Conservation (phyloP, 768 basidiomycete genomes). For the Ramaria sp. region DNA sequence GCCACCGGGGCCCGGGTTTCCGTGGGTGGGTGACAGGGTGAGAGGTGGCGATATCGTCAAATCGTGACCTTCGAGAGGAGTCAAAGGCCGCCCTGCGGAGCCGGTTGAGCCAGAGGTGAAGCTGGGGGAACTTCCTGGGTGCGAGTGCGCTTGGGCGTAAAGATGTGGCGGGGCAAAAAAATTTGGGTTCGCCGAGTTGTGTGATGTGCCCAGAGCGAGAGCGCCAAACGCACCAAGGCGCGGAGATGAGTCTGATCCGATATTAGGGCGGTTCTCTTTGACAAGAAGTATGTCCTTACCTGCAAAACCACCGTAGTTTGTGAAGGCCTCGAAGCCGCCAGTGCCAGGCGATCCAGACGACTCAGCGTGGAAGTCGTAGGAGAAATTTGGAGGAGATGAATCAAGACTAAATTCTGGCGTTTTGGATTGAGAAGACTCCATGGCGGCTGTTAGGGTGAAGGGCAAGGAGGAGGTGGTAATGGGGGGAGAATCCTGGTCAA, state of each 20-base stretch:
- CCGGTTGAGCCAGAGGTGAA: no score
- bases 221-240: constrained; percentile 11
- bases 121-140: no score
- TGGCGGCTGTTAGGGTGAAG: constrained; percentile 3
- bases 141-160: no score
- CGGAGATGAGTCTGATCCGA: constrained; percentile 22
- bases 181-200: no score
- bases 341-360: constrained; percentile 9
- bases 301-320: constrained; percentile 9
- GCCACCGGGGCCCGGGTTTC: no score
- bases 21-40: no score
- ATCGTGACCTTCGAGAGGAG: no score
- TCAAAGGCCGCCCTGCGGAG: no score
- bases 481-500: constrained; percentile 4
- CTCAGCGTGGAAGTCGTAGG: constrained; percentile 35
- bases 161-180: no score
- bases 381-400: constrained; percentile 22
- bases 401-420: constrained; percentile 39
- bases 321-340: constrained; percentile 10
- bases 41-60: no score
- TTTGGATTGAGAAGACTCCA: constrained; percentile 23
- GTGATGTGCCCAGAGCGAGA: constrained; percentile 1
- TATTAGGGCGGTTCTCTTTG: constrained; percentile 56
- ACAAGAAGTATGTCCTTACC: not conserved
- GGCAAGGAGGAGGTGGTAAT: not conserved